Evolutionary conservation across 192 early-diverging fungal genomes (phyloP), one percentile per base, ranked within the genome.

Genomic region (Coemansia sp.): DNA sequence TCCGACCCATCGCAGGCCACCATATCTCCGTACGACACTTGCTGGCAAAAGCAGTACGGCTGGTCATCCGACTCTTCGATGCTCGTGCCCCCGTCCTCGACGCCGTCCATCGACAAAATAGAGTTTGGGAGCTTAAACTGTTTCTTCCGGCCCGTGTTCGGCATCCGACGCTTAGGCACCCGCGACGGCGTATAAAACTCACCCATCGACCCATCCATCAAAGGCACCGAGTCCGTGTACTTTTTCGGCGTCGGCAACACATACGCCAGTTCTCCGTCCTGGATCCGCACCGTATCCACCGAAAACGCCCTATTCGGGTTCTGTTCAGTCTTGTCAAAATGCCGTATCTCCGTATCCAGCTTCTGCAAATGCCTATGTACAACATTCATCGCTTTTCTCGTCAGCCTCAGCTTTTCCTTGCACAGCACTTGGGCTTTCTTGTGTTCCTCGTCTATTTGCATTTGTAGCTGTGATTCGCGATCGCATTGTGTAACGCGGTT

Each of bases 21-120:
- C 84, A 85, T 85, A 24, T 85, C 78, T 47, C 84, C 84, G 29
- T 71, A 85, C 26, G 82, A 83, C 43, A 81, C 69, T 54, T 82
- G 83, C 61, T 71, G 78, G 38, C 83, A 85, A 54, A 81, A 73
- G 69, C 83, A 85, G 54, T 82, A 85, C 7, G 75, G 71, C 59
- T 72, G 78, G 66, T 83, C 82, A 37, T 83, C 78, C 12, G 81
- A 82, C 24, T 82, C 81, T 18, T 81, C 78, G 18, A 81, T 75
- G 0, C 74, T 71, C 19, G 62, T 48, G 5, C 43, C 54, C 14
- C 20, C 26, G 14, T 29, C 66, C 53, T 75, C 78, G 20, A 81
- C 62, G 16, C 73, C 78, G 22, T 81, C 73, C 16, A 81, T 37
- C 32, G 73, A 75, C 45, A 81, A 38, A 12, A 74, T 64, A 0